phyloP scores from a whole-genome alignment of 169 alveolate genomes.

The Plasmodium billcollinsi region DNA sequence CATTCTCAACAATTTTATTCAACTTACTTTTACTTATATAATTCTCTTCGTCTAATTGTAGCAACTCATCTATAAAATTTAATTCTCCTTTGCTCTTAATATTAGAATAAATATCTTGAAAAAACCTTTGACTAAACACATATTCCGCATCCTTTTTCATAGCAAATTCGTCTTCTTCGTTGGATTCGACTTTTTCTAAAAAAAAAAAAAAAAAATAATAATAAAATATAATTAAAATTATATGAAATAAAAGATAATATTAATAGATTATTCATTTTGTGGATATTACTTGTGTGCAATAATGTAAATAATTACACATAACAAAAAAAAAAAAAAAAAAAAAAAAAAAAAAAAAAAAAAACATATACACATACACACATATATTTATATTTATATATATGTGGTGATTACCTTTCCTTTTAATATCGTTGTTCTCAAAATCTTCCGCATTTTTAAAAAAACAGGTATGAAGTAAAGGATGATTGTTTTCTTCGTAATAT shows the following conservation, averaged over 20 bases:
- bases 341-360: neutral
- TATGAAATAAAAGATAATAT: too few species aligned
- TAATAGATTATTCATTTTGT: too few species aligned
- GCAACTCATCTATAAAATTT: conserved; percentile 48
- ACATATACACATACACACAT: neutral
- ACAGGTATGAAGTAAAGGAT: conserved; percentile 27
- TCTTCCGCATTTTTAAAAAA: conserved; percentile 54
- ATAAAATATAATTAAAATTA: too few species aligned
- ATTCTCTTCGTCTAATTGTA: conserved; percentile 36
- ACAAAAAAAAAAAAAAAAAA: too few species aligned
- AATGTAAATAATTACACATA: too few species aligned
- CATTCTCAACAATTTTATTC: conserved; percentile 58
- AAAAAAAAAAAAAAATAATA: neutral
- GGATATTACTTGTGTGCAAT: too few species aligned
- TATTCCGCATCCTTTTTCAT: conserved; percentile 66
- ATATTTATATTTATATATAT: neutral
- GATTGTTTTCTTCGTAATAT: neutral
- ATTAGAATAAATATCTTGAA: conserved; percentile 46
- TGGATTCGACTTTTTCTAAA: conserved; percentile 46
- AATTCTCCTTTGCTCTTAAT: conserved; percentile 63
- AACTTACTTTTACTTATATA: conserved; percentile 57
- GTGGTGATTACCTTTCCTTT: conserved; percentile 24
- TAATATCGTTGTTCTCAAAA: conserved; percentile 38
- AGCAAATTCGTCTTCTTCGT: conserved; percentile 30
- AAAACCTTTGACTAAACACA: conserved; percentile 41